Percentiles rank a stretch among this genome's conserved stretches.
Evolutionary conservation across 257 asterid genomes (phyloP).

Genomic region (Solanum medicagineum): DNA sequence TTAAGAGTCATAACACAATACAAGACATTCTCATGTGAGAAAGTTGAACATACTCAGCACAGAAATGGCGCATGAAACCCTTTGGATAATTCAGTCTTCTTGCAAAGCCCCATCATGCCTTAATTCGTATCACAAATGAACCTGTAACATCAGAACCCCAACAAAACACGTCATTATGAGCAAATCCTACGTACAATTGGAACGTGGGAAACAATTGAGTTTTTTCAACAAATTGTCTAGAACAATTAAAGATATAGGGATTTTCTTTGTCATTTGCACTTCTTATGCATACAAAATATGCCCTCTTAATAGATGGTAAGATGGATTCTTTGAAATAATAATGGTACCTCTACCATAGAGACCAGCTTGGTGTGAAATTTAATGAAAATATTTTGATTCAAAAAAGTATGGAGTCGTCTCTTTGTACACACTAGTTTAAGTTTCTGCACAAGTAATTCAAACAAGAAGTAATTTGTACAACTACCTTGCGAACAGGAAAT

Average conservation of each 20-base stretch:
- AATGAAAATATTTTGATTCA: background rate
- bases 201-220: background rate
- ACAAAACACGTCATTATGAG: background rate
- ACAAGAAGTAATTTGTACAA: background rate
- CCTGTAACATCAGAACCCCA: slow-evolving; percentile 23
- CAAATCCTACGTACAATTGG: background rate
- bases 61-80: background rate
- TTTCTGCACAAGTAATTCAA: background rate
- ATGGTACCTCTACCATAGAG: background rate
- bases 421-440: background rate
- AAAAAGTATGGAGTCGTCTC: background rate
- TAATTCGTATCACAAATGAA: slow-evolving; percentile 56
- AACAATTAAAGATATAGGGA: background rate
- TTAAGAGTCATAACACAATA: background rate
- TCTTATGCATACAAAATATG: background rate
- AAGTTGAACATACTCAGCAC: background rate
- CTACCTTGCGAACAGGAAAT: background rate
- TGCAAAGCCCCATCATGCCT: slow-evolving; percentile 30
- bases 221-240: background rate
- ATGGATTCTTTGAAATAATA: background rate
- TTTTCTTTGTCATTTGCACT: background rate
- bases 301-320: background rate
- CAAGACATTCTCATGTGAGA: background rate
- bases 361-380: background rate
- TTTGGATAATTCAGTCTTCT: background rate